phyloP scores from a whole-genome alignment of 1,284 basidiomycete species.

The Schizopora paradoxa region DNA sequence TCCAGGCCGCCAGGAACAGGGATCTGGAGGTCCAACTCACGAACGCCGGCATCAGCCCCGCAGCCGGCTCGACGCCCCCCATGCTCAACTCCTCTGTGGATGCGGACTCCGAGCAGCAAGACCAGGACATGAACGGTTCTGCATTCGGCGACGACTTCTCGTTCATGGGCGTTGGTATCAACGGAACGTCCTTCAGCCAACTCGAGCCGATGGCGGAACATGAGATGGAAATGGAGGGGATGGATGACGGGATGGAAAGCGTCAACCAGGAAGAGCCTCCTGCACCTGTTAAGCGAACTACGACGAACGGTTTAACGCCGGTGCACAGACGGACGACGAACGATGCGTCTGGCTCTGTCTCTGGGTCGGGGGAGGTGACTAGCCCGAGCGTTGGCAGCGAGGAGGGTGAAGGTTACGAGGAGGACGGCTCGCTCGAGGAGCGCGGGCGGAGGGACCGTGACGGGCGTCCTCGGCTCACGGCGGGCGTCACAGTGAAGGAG shows the following conservation, averaged over 20 bases:
- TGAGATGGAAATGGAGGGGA: slow-evolving; percentile 21
- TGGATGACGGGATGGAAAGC: slow-evolving; percentile 20
- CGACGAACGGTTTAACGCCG: slow-evolving; percentile 17
- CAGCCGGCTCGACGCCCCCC: too few relatives aligned
- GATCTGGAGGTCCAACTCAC: slow-evolving; percentile 68
- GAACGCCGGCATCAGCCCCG: slow-evolving; percentile 14
- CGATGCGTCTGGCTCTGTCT: slow-evolving; percentile 12
- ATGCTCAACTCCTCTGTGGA: too few relatives aligned
- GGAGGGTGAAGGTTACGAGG: slow-evolving; percentile 16
- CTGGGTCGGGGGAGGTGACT: slow-evolving; percentile 3
- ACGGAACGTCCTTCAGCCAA: slow-evolving; percentile 17
- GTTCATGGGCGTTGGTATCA: slow-evolving; percentile 22
- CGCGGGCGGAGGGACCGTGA: slow-evolving; percentile 7
- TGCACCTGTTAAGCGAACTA: slow-evolving; percentile 19
- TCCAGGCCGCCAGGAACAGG: slow-evolving; percentile 68
- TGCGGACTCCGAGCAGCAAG: too few relatives aligned
- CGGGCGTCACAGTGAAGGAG: slow-evolving; percentile 16
- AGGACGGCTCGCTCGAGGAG: slow-evolving; percentile 8
- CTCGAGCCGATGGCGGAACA: slow-evolving; percentile 19
- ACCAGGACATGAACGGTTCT: too few relatives aligned
- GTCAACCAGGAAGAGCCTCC: slow-evolving; percentile 21
- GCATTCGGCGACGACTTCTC: slow-evolving; percentile 22
- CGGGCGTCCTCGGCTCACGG: background rate
- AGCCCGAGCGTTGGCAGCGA: background rate
- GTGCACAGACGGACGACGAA: slow-evolving; percentile 18